Evolutionary conservation across 1,284 basidiomycete genomes (phyloP), one percentile per base, ranked within the genome.

Genomic region (Mixia osmundae): DNA sequence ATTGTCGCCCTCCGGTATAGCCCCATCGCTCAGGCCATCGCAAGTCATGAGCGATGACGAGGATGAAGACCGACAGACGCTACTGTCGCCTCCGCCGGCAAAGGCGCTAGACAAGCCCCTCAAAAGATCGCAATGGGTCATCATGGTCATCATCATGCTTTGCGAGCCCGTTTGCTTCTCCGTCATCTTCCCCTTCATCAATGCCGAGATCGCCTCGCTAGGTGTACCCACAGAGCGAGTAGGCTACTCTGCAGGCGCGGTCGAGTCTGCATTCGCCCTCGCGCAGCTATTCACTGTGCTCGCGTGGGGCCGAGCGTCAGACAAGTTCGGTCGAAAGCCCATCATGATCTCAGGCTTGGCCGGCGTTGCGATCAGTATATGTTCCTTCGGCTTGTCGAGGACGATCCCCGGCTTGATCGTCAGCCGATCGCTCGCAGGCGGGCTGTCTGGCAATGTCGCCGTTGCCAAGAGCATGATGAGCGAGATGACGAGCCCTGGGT

Each of bases 161-260:
- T n/a, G n/a, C 9, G 36, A 47, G 24, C 44, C 49, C 21, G 42
- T 51, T 22, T 46, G 44, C 3, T 51, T 50, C 34, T 39, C 45
- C 25, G 39, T 49, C 36, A 61, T 65, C 43, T 62, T 61, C 36
- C 62, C 62, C 3, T 65, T 63, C 42, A 54, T 63, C 38, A 59
- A 6, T 33, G 14, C 12, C 9, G 31, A 14, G 9, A 20, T 33
- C 31, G 6, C 31, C n/a, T n/a, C n/a, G n/a, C n/a, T n/a, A 15
- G 33, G 36, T 18, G 30, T 40, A 20, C 25, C 29, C 24, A 33
- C 37, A 5, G 35, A 41, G 19, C 27, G 39, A 25, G 36, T 51
- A 5, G 53, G 53, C 0, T 54, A 57, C 44, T 58, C 54, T 29
- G 55, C 55, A 6, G 59, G 57, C 4, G 30, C 57, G 7, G 49